phyloP scores from a whole-genome alignment of 129 eudicot genomes.

The Cynara cardunculus region DNA sequence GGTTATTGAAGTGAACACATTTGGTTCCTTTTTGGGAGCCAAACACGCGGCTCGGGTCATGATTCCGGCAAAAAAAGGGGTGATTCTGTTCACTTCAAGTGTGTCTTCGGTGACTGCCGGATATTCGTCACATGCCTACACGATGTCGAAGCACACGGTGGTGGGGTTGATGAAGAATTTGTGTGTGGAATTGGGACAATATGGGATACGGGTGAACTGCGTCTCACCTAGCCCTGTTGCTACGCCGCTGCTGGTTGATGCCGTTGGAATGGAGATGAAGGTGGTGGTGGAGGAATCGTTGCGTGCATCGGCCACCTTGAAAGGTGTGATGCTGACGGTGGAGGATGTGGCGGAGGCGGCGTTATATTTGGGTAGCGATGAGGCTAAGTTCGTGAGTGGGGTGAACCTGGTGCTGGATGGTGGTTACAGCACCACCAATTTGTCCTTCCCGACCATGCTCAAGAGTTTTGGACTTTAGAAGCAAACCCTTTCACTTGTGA shows the following conservation, averaged over 20 bases:
- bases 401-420: conserved; percentile 51
- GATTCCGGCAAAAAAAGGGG: conserved; percentile 67
- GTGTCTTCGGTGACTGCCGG: conserved; percentile 32
- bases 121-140: conserved; percentile 47
- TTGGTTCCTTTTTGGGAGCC: conserved; percentile 63
- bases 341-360: conserved; percentile 66
- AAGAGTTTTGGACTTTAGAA: too few relatives aligned
- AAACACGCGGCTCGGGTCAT: conserved; percentile 76
- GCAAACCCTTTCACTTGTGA: too few relatives aligned
- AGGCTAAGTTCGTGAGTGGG: conserved; percentile 42
- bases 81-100: conserved; percentile 61
- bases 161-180: conserved; percentile 62
- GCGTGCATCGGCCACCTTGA: conserved; percentile 31
- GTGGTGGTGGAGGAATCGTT: conserved; percentile 39
- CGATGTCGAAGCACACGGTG: conserved; percentile 58
- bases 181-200: conserved; percentile 60
- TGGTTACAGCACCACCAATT: conserved; percentile 44
- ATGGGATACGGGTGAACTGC: conserved; percentile 64
- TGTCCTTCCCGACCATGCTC: conserved; percentile 21
- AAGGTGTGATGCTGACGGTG: conserved; percentile 45
- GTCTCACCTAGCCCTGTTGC: conserved; percentile 58
- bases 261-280: conserved; percentile 37
- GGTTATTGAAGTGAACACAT: conserved; percentile 62
- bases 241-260: conserved; percentile 43
- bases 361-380: conserved; percentile 47